These are phyloP conservation scores for Keithomyces neogunnii DNA, from an alignment of 2,329 filamentous ascomycete genomes.

Conservation along the genomic window DNA sequence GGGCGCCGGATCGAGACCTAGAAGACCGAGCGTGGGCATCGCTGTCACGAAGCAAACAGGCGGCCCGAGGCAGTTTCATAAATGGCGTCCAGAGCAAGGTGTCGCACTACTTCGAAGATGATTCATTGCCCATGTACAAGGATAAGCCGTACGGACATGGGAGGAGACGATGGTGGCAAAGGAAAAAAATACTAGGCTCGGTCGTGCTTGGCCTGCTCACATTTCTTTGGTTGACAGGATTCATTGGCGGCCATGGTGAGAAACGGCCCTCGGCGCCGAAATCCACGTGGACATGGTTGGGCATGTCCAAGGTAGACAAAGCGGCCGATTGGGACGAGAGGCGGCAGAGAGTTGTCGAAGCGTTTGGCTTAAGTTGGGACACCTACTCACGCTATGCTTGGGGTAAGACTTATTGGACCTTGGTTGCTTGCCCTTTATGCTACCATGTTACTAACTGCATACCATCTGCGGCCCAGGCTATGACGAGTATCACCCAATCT, in stretches of 20 bases:
- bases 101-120: constrained; percentile 52
- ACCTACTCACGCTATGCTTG: constrained; percentile 89
- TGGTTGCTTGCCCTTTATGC: background rate
- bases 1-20: constrained; percentile 52
- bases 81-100: constrained; percentile 53
- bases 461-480: constrained; percentile 42
- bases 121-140: constrained; percentile 85
- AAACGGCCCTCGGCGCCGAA: constrained; percentile 25
- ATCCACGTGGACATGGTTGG: constrained; percentile 47
- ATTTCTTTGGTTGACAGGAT: constrained; percentile 63
- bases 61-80: constrained; percentile 29
- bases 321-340: constrained; percentile 67
- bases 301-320: constrained; percentile 35
- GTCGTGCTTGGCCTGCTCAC: constrained; percentile 45
- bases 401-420: constrained; percentile 50
- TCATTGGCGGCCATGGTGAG: constrained; percentile 34
- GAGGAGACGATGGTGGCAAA: constrained; percentile 50
- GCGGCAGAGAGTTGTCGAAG: constrained; percentile 75
- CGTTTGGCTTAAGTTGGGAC: constrained; percentile 86
- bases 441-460: constrained; percentile 16
- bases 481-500: constrained; percentile 80
- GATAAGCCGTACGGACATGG: constrained; percentile 85
- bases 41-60: constrained; percentile 25
- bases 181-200: constrained; percentile 50
- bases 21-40: constrained; percentile 61